Evolutionary conservation across 805 yeast species (phyloP).

Genomic region (Wickerhamomyces bovis): DNA sequence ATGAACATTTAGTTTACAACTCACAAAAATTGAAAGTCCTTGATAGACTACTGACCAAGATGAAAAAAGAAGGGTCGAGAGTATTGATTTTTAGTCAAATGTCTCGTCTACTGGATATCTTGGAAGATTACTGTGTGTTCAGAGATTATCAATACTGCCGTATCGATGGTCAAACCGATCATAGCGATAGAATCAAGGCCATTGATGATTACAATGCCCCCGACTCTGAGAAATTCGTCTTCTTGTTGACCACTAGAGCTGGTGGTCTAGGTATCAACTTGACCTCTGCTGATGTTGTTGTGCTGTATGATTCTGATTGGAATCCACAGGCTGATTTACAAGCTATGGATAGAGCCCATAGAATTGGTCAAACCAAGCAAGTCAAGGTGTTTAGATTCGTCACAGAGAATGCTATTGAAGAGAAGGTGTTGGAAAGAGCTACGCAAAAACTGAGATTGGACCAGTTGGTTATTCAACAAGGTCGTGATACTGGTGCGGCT

Average conservation of each 20-base stretch:
- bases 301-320: constrained; percentile 79
- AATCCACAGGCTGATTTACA: constrained; percentile 86
- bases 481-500: constrained; percentile 34
- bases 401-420: constrained; percentile 80
- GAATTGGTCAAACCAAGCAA: constrained; percentile 83
- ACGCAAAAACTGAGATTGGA: constrained; percentile 74
- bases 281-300: constrained; percentile 75
- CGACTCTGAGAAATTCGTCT: constrained; percentile 64
- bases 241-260: constrained; percentile 76
- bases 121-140: constrained; percentile 74
- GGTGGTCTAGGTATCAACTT: constrained; percentile 86
- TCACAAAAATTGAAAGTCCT: constrained; percentile 67
- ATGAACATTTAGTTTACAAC: constrained; percentile 72
- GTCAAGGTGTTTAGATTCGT: constrained; percentile 73
- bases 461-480: constrained; percentile 79
- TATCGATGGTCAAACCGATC: constrained; percentile 81
- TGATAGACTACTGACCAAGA: constrained; percentile 58
- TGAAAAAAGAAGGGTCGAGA: constrained; percentile 65
- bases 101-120: constrained; percentile 75
- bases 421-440: constrained; percentile 75
- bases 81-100: constrained; percentile 78
- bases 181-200: constrained; percentile 65
- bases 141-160: constrained; percentile 68
- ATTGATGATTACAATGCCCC: constrained; percentile 80
- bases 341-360: constrained; percentile 86